Base-by-base conservation (phyloP, 176 grass and related monocot genomes). In the Oropetium thomaeum region DNA sequence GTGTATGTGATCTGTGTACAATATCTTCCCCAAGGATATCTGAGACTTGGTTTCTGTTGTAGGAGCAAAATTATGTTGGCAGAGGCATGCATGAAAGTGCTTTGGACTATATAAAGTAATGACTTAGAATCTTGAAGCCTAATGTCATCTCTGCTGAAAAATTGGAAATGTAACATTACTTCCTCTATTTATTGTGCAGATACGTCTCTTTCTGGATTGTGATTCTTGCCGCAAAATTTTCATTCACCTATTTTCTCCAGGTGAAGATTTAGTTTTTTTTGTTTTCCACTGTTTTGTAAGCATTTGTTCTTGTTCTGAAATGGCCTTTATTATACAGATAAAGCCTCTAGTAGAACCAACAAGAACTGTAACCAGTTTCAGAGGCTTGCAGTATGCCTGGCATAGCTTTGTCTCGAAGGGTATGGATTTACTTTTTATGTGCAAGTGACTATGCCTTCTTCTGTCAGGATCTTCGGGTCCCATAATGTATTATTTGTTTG, bases 181-280 rank as follows among this genome's bases (percentile, higher is more conserved):
- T 40, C 67, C 60, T 57, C 67, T 77, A 78, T 90, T 78, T 84
- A 38, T 45, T 59, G 7, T 82, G 65, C 90, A 97, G 93, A 90
- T 97, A 93, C 39, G 83, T 70, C 2, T 22, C 82, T 58, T 97
- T 97, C 28, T 97, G 93, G 93, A 84, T 97, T 71, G 88, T 39
- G 47, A 83, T 97, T 76, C 81, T 97, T 73, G 85, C 80, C 4
- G 93, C 85, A 49, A 97, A 97, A 69, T 97, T 93, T 90, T 90
- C 90, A 39, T 97, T 97, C 70, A 87, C 93, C 57, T 97, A 93
- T 93, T 97, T 97, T 89, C 93, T 97, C 67, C 93, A 97, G 93
- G 93, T n/a, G 74, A 93, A 85, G 82, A 79, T 42, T 34, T 79
- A 44, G 66, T 68, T 81, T 61, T 68, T 81, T 61, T 39, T 39